phyloP scores from a whole-genome alignment of 2,329 filamentous ascomycete species.

The Talaromyces amestolkiae region DNA sequence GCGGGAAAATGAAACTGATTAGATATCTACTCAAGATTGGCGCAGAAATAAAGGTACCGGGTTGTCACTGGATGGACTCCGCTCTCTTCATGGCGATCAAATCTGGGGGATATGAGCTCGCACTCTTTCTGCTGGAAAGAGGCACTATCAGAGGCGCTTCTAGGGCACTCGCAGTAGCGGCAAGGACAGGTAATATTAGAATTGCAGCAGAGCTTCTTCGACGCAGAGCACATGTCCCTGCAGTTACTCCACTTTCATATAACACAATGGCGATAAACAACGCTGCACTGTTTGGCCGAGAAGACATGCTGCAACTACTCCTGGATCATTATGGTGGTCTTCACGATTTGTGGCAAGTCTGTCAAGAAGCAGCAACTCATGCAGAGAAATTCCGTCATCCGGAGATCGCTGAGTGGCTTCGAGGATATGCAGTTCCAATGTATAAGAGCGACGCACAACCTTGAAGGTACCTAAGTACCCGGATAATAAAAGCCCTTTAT shows the following conservation, averaged over 20 bases:
- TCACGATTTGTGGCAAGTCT: not conserved
- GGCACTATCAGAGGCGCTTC: not conserved
- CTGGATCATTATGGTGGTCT: not conserved
- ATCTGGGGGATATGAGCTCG: not conserved
- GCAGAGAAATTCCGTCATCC: not conserved
- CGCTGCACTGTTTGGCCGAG: not conserved
- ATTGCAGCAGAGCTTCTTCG: not conserved
- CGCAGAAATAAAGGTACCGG: not conserved
- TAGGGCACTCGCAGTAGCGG: not conserved
- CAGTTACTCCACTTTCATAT: not conserved
- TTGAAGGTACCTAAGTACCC: too few relatives aligned
- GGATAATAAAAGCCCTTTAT: too few relatives aligned
- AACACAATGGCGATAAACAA: not conserved
- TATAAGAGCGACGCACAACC: too few relatives aligned
- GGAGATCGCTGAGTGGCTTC: not conserved
- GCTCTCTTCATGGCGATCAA: not conserved
- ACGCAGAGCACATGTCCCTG: not conserved
- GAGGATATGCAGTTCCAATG: not conserved
- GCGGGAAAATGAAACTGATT: not conserved
- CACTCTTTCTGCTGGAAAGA: not conserved
- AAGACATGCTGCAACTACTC: not conserved
- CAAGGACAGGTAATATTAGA: not conserved
- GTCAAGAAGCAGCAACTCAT: constrained; percentile 17
- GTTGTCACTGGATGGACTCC: too few relatives aligned
- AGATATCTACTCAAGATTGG: not conserved